Base-by-base conservation (phyloP, 345 rosid species). In the Salix exigua region DNA sequence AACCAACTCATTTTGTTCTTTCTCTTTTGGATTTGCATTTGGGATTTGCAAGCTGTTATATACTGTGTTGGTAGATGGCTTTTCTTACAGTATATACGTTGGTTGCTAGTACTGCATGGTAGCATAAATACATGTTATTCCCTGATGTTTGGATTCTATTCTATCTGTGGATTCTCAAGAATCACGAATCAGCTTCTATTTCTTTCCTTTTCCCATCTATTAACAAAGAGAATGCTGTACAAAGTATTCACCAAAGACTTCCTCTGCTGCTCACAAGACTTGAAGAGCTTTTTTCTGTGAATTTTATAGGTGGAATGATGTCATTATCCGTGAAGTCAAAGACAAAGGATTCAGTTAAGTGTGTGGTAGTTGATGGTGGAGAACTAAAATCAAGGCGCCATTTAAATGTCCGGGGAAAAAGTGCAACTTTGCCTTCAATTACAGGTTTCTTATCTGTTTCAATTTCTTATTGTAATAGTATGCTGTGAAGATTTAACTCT, bases 371-470 rank as follows among this genome's bases (percentile, higher is more conserved):
- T 70, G 99, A 95, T 58, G 97, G 97, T 14, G 99, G 99, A 68
- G 99, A 95, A 85, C 86, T 95, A 78, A 92, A 95, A 74, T 93
- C 99, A 73, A 90, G 99, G 87, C 96, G 99, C 28, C 99, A 95
- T 82, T 85, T 95, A 83, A 95, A 95, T 73, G 99, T 95, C 70
- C 94, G 99, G 9, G 99, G 99, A 71, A 93, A 93, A 87, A 95
- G 97, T 82, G 97, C 99, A 9, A 95, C 84, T 79, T 88, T 93
- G 81, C 99, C 99, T 66, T 95, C 99, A 35, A 93, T 95, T 83
- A 93, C 99, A 87, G 99, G 99, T 93, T 42, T 77, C 23, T 61
- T 38, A 44, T 61, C 66, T 68, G 25, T 73, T 70, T 77, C 70
- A 58, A 23, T 26, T 75, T 48, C 19, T 38, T 25, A 60, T 81